Evolutionary conservation across 1,139 yeast genomes (phyloP).

Genomic region (Protomyces gravidus): DNA sequence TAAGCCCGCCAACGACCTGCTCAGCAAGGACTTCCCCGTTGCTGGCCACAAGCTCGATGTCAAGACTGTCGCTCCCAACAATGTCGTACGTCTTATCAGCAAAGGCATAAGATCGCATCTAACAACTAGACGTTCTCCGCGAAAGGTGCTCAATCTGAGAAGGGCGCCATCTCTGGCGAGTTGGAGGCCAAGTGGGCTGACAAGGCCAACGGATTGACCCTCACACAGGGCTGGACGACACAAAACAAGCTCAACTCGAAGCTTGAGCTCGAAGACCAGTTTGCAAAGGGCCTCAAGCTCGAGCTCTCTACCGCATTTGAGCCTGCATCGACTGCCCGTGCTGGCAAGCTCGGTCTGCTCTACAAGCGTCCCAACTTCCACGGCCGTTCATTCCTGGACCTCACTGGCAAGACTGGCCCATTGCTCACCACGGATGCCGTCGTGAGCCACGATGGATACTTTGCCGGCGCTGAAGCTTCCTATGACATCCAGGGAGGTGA

Average conservation of each 20-base stretch:
- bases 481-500: conserved; percentile 91
- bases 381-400: conserved; percentile 92
- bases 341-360: conserved; percentile 85
- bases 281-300: conserved; percentile 93
- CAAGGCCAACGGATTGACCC: conserved; percentile 85
- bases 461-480: conserved; percentile 96
- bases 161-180: conserved; percentile 79
- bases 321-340: conserved; percentile 77
- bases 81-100: conserved; percentile 50
- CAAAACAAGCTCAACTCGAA: conserved; percentile 89
- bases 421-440: conserved; percentile 91
- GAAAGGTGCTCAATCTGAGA: conserved; percentile 79
- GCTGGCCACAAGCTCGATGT: conserved; percentile 84
- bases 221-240: conserved; percentile 97
- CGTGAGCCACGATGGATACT: conserved; percentile 92
- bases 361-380: conserved; percentile 90
- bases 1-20: conserved; percentile 82
- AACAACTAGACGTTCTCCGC: conserved; percentile 57
- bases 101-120: neutral
- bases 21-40: conserved; percentile 82
- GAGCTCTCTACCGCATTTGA: conserved; percentile 83
- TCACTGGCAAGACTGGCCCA: conserved; percentile 75
- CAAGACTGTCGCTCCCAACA: conserved; percentile 92
- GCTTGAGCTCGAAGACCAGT: conserved; percentile 84
- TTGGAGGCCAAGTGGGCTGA: conserved; percentile 91